phyloP scores from a whole-genome alignment of 306 rosid genomes.

The Pyrus bretschneideri region DNA sequence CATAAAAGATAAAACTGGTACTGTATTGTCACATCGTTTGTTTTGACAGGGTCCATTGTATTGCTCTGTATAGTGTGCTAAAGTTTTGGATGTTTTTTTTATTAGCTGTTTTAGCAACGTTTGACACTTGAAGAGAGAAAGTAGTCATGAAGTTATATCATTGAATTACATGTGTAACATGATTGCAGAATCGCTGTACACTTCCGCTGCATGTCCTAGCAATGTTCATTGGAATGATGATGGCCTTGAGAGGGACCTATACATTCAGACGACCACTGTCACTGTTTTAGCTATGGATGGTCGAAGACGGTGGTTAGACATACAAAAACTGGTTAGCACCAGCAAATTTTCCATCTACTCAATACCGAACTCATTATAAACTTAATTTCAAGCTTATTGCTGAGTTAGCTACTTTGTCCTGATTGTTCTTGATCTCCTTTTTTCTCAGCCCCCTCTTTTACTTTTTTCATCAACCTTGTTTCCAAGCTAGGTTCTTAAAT shows the following conservation, averaged over 20 bases:
- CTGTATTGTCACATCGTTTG: neutral
- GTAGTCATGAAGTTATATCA: neutral
- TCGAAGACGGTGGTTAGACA: slow-evolving; percentile 95
- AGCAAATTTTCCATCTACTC: slow-evolving; percentile 4
- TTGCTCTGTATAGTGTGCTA: neutral
- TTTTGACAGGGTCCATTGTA: neutral
- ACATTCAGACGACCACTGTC: slow-evolving; percentile 65
- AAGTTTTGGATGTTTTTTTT: neutral
- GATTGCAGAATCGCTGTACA: slow-evolving; percentile 53
- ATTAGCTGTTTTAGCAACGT: neutral
- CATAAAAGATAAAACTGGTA: slow-evolving; percentile 58
- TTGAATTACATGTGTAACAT: neutral
- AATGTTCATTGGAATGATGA: slow-evolving; percentile 74
- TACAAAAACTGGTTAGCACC: slow-evolving; percentile 72
- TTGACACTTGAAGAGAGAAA: neutral
- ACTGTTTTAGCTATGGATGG: slow-evolving; percentile 99
- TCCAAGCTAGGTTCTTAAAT: neutral
- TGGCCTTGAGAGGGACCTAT: slow-evolving; percentile 89
- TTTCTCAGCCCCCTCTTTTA: neutral
- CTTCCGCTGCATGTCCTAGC: slow-evolving; percentile 55
- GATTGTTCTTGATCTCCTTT: neutral
- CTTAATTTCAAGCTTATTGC: neutral
- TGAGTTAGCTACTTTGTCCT: neutral
- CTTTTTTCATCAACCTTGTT: neutral
- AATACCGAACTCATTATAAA: neutral